Evolutionary conservation across 2,329 filamentous ascomycete genomes (phyloP).

Genomic region (Zelopaecilomyces penicillatus): DNA sequence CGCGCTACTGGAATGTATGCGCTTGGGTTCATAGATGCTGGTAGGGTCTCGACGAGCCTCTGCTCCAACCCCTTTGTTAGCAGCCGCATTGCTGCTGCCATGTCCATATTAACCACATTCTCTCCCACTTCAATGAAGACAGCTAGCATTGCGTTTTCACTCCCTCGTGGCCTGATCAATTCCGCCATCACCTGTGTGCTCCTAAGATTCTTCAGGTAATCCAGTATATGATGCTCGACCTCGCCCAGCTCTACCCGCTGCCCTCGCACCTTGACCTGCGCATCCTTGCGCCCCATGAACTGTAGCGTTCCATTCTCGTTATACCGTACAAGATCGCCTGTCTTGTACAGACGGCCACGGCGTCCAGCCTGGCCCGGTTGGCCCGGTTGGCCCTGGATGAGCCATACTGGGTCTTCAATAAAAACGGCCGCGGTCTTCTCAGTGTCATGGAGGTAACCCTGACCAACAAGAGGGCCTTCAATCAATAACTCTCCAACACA

Average conservation of each 20-base stretch:
- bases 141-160: neutral
- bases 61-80: neutral
- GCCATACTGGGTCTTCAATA: conserved; percentile 14
- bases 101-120: neutral
- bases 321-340: conserved; percentile 38
- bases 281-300: conserved; percentile 43
- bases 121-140: neutral
- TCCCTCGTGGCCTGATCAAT: neutral
- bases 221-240: conserved; percentile 10
- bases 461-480: conserved; percentile 26
- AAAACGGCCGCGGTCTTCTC: conserved; percentile 25
- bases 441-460: conserved; percentile 32
- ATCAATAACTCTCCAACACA: conserved; percentile 21
- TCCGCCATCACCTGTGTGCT: neutral
- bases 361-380: conserved; percentile 2
- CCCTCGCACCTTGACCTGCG: conserved; percentile 47
- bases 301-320: conserved; percentile 23
- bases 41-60: conserved; percentile 10
- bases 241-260: conserved; percentile 38
- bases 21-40: conserved; percentile 11
- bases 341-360: conserved; percentile 29
- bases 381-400: neutral
- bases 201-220: neutral
- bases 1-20: conserved; percentile 11
- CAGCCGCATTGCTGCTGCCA: neutral